phyloP scores from a whole-genome alignment of 2,329 filamentous ascomycete genomes.

The Fusarium abutilonis region DNA sequence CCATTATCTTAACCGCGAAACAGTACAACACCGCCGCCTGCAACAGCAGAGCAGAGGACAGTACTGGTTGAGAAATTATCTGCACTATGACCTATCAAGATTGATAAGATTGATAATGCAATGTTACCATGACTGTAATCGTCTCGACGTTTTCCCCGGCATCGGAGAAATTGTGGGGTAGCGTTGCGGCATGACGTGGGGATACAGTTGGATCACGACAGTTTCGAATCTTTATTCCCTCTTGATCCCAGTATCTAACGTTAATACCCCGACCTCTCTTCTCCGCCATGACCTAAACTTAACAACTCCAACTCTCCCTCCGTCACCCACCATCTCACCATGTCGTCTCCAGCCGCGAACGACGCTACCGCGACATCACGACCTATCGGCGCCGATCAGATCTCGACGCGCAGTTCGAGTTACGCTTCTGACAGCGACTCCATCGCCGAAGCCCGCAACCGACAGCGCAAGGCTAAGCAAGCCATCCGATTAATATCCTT shows the following conservation, averaged over 20 bases:
- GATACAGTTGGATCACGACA: constrained; percentile 20
- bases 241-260: not conserved
- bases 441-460: constrained; percentile 37
- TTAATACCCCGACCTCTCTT: not conserved
- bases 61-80: too few species aligned
- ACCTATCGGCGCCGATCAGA: constrained; percentile 38
- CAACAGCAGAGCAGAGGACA: too few species aligned
- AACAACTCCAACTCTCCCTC: not conserved
- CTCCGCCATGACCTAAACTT: constrained; percentile 22
- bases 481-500: constrained; percentile 61
- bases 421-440: constrained; percentile 40
- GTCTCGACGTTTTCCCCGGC: constrained; percentile 15
- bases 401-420: constrained; percentile 38
- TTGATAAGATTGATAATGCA: constrained; percentile 15
- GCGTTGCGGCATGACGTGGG: constrained; percentile 28
- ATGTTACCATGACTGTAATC: not conserved
- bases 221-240: not conserved
- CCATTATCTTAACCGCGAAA: too few species aligned
- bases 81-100: not conserved
- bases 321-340: constrained; percentile 7
- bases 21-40: too few species aligned
- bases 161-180: constrained; percentile 29
- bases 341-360: constrained; percentile 37
- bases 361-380: constrained; percentile 31
- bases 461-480: constrained; percentile 45